Percentiles rank a stretch among this genome's conserved stretches.
Evolutionary conservation across 805 yeast genomes (phyloP).

Genomic region (Vanderwaltozyma tropicalis): DNA sequence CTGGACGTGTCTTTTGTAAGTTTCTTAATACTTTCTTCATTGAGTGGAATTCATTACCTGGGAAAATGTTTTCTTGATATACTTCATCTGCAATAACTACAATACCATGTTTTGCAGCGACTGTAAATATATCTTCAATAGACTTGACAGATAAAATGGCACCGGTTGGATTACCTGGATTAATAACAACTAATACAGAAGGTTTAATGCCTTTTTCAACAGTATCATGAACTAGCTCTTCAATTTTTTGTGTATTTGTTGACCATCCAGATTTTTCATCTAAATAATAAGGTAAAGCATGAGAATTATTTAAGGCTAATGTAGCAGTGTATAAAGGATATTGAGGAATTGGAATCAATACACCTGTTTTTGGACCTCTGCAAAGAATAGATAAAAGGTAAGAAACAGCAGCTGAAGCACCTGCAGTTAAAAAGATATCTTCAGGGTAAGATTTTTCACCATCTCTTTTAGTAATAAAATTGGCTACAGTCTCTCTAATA

Average conservation of each 20-base stretch:
- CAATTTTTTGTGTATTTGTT: constrained; percentile 58
- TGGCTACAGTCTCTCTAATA: constrained; percentile 69
- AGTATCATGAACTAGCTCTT: constrained; percentile 41
- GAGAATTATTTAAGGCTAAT: constrained; percentile 70
- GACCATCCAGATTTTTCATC: constrained; percentile 81
- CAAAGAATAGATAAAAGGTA: constrained; percentile 64
- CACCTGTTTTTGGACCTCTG: constrained; percentile 57
- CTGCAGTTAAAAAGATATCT: constrained; percentile 76
- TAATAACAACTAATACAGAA: constrained; percentile 80
- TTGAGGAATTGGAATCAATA: constrained; percentile 94
- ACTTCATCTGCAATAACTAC: constrained; percentile 96
- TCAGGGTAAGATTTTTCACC: constrained; percentile 57
- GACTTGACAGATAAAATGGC: constrained; percentile 56
- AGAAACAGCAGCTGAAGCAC: constrained; percentile 92
- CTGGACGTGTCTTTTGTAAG: constrained; percentile 45
- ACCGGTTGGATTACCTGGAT: constrained; percentile 99
- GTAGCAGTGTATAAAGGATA: constrained; percentile 97
- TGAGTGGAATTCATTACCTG: constrained; percentile 64
- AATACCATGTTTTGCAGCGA: constrained; percentile 78
- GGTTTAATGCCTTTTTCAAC: constrained; percentile 46
- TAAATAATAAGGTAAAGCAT: constrained; percentile 77
- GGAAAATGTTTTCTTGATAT: constrained; percentile 85
- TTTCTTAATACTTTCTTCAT: constrained; percentile 69
- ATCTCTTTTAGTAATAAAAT: constrained; percentile 71
- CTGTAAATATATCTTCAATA: constrained; percentile 58